A percentile compares a stretch with the other conserved stretches of the same genome.
phyloP scores from a whole-genome alignment of 2,329 filamentous ascomycete genomes.

The Aspergillus pseudoglaucus region DNA sequence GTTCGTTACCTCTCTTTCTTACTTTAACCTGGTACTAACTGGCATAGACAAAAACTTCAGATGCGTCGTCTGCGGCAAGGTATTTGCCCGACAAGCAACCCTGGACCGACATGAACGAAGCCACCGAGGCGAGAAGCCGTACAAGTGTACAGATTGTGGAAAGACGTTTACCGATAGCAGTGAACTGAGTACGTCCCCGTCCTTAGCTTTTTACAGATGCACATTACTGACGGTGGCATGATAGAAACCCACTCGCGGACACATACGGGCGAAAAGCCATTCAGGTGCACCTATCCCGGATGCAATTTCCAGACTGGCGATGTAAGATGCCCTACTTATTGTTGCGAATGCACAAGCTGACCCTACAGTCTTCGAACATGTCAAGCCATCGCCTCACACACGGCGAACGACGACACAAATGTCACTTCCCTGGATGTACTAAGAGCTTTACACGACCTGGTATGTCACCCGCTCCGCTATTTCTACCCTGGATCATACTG shows the following conservation, averaged over 20 bases:
- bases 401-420: constrained; percentile 38
- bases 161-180: constrained; percentile 41
- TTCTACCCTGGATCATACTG: not conserved
- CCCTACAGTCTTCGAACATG: constrained; percentile 36
- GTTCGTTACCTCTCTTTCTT: constrained; percentile 18
- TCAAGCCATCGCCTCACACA: constrained; percentile 40
- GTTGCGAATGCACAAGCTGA: not conserved
- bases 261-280: constrained; percentile 39
- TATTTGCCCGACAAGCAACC: constrained; percentile 38
- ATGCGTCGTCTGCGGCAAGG: constrained; percentile 36
- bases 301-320: constrained; percentile 40
- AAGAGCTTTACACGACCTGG: constrained; percentile 41
- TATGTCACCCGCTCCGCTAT: constrained; percentile 15
- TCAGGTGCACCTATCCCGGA: constrained; percentile 37
- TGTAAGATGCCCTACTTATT: constrained; percentile 21
- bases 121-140: constrained; percentile 39
- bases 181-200: constrained; percentile 33
- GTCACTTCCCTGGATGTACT: constrained; percentile 30
- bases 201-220: not conserved
- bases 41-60: constrained; percentile 36
- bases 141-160: constrained; percentile 34
- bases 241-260: constrained; percentile 39
- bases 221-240: constrained; percentile 13
- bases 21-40: constrained; percentile 1
- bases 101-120: constrained; percentile 39